Percentiles rank a stretch among this genome's conserved stretches.
Evolutionary conservation across 2,329 filamentous ascomycete genomes (phyloP).

Genomic region (Lecanicillium sp.): DNA sequence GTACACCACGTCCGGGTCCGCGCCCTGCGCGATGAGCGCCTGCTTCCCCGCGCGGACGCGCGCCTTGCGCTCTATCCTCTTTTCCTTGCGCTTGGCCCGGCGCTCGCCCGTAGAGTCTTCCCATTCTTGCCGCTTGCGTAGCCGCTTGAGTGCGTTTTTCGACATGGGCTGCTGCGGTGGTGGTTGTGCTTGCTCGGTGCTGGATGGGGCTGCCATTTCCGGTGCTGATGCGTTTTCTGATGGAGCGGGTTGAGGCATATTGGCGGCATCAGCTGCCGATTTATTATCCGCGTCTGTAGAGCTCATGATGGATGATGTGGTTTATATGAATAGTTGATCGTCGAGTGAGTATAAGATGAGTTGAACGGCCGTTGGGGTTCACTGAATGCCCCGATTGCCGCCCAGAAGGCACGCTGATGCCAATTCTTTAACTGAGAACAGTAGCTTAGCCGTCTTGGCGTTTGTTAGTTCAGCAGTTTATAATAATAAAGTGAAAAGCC

Average conservation of each 20-base stretch:
- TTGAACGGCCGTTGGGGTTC: too few relatives aligned
- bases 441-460: too few relatives aligned
- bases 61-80: slow-evolving; percentile 38
- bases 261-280: too few relatives aligned
- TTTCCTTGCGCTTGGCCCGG: slow-evolving; percentile 46
- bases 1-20: slow-evolving; percentile 28
- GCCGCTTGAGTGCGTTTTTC: slow-evolving; percentile 80
- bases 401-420: too few relatives aligned
- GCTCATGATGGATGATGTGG: slow-evolving; percentile 3
- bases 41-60: slow-evolving; percentile 43
- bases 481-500: too few relatives aligned
- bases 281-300: background rate
- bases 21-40: slow-evolving; percentile 39
- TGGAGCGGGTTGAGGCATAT: background rate
- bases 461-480: too few relatives aligned
- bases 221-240: slow-evolving; percentile 1
- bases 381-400: too few relatives aligned
- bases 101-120: slow-evolving; percentile 61
- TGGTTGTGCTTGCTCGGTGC: slow-evolving; percentile 1
- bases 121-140: slow-evolving; percentile 65
- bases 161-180: slow-evolving; percentile 43
- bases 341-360: too few relatives aligned
- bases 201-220: background rate
- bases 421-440: too few relatives aligned
- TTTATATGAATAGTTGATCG: too few relatives aligned